Base-by-base conservation (phyloP, 164 flowering plant species). In the Santalum album region DNA sequence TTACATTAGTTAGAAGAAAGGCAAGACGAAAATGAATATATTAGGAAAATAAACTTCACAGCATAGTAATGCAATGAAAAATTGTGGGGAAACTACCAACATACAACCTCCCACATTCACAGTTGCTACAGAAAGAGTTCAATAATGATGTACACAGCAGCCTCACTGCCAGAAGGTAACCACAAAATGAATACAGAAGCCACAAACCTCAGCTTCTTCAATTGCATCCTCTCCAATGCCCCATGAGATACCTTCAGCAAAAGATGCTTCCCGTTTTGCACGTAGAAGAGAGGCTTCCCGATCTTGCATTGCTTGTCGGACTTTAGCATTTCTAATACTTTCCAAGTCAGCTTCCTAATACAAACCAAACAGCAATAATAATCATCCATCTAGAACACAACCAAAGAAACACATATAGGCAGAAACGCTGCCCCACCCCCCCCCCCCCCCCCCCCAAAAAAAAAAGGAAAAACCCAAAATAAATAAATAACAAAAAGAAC, bases 181-280 rank as follows among this genome's bases (percentile, higher is more conserved):
- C 2, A 45, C 23, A 46, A 38, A 7, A 50, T 38, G 32, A 6
- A 25, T 25, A 6, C 36, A 47, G 50, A 17, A 36, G 34, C 25
- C 24, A 59, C 74, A 64, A 47, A 91, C 98, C 96, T 92, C 96
- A 45, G 36, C 71, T 69, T 89, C 99, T 74, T 87, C 99, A 70
- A 88, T 60, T 52, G 96, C 99, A 78, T 89, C 99, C 63, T 92
- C 96, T 42, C 69, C 70, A 84, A 92, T 82, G 54, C 97, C 99
- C 99, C 99, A 92, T 12, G 96, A 89, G 62, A 89, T 71, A 51
- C 97, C 99, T 65, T 87, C 87, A 23, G 95, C 96, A 57, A 82
- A 60, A 67, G 94, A 73, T 19, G 96, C 97, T 61, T 80, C 81
- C 40, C 3, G 51, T 60, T 73, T 82, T 42, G 99, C 95, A 49